Evolutionary conservation across 2,329 filamentous ascomycete genomes (phyloP).

Genomic region (Alternaria gansuensis): DNA sequence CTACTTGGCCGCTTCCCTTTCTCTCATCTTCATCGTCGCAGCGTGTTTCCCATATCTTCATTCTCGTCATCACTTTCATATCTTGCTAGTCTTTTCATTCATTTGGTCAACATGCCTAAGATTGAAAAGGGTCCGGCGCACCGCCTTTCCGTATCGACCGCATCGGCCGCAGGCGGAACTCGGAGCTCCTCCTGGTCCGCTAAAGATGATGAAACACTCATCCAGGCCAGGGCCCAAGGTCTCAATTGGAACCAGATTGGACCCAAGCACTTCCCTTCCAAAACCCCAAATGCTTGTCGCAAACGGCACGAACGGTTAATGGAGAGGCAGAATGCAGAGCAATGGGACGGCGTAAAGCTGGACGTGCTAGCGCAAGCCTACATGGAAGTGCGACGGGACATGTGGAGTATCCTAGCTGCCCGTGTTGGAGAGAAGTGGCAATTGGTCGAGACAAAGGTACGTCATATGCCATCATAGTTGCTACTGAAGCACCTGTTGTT

Average conservation of each 20-base stretch:
- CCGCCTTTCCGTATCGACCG: conserved; percentile 45
- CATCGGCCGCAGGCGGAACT: conserved; percentile 41
- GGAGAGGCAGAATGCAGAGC: conserved; percentile 75
- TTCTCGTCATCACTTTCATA: conserved; percentile 20
- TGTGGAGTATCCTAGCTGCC: conserved; percentile 80
- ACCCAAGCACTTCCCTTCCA: conserved; percentile 76
- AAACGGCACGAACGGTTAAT: conserved; percentile 87
- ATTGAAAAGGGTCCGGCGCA: conserved; percentile 48
- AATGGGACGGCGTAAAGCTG: conserved; percentile 80
- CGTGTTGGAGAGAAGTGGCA: conserved; percentile 65
- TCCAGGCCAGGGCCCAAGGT: conserved; percentile 75
- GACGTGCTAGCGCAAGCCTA: conserved; percentile 80
- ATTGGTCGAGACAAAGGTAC: conserved; percentile 82
- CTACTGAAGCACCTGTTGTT: conserved; percentile 18
- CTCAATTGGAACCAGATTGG: conserved; percentile 88
- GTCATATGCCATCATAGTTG: background rate
- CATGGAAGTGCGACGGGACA: conserved; percentile 79
- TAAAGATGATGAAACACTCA: conserved; percentile 76
- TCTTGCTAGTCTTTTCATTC: conserved; percentile 28
- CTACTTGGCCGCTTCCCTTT: conserved; percentile 38
- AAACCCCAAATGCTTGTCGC: conserved; percentile 83
- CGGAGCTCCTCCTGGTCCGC: conserved; percentile 69
- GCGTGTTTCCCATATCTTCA: conserved; percentile 25
- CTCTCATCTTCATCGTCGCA: conserved; percentile 30
- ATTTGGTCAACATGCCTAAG: conserved; percentile 58